Evolutionary conservation across 75 land plant genomes (phyloP), one percentile per base, ranked within the genome.

Genomic region (Pseudotsuga menziesii): DNA sequence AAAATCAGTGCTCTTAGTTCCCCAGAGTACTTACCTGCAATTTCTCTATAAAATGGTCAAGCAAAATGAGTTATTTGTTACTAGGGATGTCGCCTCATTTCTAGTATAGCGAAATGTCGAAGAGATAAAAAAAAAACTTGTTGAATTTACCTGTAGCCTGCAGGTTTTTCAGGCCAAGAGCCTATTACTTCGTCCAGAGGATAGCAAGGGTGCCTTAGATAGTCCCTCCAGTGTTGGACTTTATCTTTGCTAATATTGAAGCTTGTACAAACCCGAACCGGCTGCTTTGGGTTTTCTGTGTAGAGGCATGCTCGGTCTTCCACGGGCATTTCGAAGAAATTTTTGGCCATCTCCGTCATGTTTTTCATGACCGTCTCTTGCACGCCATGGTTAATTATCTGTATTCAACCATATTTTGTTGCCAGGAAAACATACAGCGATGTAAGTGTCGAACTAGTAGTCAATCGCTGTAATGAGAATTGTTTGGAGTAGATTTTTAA

Each of bases 1-100:
- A 82, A 39, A 4, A 73, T 79, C 54, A 90, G 27, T 15, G 69
- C 79, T 74, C 84, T 81, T 4, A 67, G 56, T 14, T 75, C 75
- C 22, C 41, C 86, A 32, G 80, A 72, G 26, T 85, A 85, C 59
- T 79, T 75, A 0, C 75, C 69, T 13, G 83, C 92, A 11, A 61
- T 72, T 26, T 82, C 75, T 81, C 90, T 85, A 76, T 19, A 39
- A 48, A 44, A 44, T 44, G 48, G 6, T 44, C 8, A 44, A 44
- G 7, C 48, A 44, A 44, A 44, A 44, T 44, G 48, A 44, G 48
- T 44, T 44, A 0, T 44, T 44, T 5, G 48, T 8, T 44, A 8
- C 0, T 44, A 8, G 2, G 27, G 1, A 25, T 16, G 44, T 35
- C 39, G 5, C 2, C 4, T 19, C 17, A 17, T 15, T 5, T 66